Evolutionary conservation across 75 land plant genomes (phyloP).

Genomic region (Larix kaempferi): DNA sequence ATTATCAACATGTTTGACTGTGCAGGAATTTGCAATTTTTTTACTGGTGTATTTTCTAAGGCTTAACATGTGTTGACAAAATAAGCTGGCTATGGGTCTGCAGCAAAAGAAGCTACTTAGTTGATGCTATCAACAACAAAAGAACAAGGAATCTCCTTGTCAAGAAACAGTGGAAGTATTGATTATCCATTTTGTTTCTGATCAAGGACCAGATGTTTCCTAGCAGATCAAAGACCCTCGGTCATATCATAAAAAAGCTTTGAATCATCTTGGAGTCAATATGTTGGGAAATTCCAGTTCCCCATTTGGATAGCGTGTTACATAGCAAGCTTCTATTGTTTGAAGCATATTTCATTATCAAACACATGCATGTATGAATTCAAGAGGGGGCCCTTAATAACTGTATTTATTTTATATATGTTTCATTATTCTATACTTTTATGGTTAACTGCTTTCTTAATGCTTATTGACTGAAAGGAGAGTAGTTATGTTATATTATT

Average conservation of each 20-base stretch:
- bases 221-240: not conserved
- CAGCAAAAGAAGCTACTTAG: not conserved
- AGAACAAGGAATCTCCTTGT: not conserved
- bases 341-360: too few species aligned
- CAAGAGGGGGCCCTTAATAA: too few species aligned
- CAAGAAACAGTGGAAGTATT: not conserved
- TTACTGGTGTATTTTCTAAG: not conserved
- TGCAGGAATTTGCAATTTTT: not conserved
- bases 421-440: too few species aligned
- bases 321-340: too few species aligned
- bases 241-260: not conserved
- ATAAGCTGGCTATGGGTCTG: not conserved
- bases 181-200: not conserved
- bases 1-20: not conserved
- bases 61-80: not conserved
- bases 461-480: too few species aligned
- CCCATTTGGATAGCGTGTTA: not conserved
- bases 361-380: too few species aligned
- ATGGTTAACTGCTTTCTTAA: too few species aligned
- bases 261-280: not conserved
- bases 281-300: not conserved
- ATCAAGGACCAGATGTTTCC: not conserved
- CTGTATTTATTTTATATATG: too few species aligned
- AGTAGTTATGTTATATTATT: too few species aligned
- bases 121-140: not conserved